Base-by-base conservation (phyloP, 257 asterid species). In the Ophiorrhiza pumila region DNA sequence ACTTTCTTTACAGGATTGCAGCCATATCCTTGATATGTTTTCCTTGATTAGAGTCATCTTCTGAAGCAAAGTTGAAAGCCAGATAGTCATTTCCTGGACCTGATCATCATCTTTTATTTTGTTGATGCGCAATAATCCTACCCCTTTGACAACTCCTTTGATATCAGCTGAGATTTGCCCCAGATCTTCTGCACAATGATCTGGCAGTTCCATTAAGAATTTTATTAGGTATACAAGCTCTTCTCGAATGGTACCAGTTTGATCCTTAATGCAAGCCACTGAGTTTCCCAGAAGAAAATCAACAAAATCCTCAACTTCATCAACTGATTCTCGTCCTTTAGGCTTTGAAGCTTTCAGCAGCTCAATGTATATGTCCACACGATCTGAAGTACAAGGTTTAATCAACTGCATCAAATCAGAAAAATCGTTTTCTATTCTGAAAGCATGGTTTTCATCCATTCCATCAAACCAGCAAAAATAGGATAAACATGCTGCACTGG, bases 211-310 rank as follows among this genome's bases (percentile, higher is more conserved):
- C 65, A 60, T 13, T 60, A 32, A 60, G 20, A 60, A 14, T 31
- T 12, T 60, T 13, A 60, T 2, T 6, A 55, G 15, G 17, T n/a
- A 25, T 6, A 12, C 7, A 3, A 60, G 42, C n/a, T 29, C 43
- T 32, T 60, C 65, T 12, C 42, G 42, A 34, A 60, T 29, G 39
- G 65, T 0, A 12, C 23, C 7, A 31, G 31, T 60, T 11, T 53
- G 59, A 53, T 53, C 29, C 11, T n/a, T 0, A 53, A 15, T 0
- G 1, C 9, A 14, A 29, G 17, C 22, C 22, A 1, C 65, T 0
- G 65, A 31, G 42, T 59, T 60, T 29, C 37, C n/a, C 10, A 31
- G 65, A 35, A 60, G 65, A 60, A 60, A 60, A 60, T 60, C 20
- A 20, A 32, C 65, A 14, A 60, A 60, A 0, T n/a, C 18, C 9